phyloP scores from a whole-genome alignment of 2,329 filamentous ascomycete genomes.

The Aureobasidium sp. region DNA sequence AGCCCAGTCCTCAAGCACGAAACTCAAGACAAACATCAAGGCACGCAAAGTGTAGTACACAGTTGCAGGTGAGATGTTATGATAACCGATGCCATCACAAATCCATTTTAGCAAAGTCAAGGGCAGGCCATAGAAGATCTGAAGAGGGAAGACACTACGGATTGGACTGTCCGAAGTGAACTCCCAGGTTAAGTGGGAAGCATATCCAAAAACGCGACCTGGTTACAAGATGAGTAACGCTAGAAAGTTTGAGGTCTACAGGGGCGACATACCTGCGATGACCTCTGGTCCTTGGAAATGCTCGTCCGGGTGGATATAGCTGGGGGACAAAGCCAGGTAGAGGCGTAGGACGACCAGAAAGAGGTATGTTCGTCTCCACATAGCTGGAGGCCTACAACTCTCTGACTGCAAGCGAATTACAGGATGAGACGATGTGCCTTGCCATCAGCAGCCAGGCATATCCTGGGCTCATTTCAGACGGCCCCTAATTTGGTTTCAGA shows the following conservation, averaged over 20 bases:
- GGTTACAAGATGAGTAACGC: constrained; percentile 7
- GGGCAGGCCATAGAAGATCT: constrained; percentile 88
- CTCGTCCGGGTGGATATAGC: constrained; percentile 97
- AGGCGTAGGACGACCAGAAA: constrained; percentile 77
- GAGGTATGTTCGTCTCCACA: constrained; percentile 90
- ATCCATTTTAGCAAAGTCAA: constrained; percentile 91
- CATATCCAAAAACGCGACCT: constrained; percentile 92
- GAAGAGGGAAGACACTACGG: constrained; percentile 92
- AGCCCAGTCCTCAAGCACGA: constrained; percentile 96
- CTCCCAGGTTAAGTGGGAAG: constrained; percentile 87
- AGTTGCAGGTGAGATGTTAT: constrained; percentile 68
- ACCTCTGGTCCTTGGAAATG: constrained; percentile 98
- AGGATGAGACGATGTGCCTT: neutral
- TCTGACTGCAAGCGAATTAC: neutral
- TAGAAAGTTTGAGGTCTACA: neutral
- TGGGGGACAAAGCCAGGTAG: constrained; percentile 89
- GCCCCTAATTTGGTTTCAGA: constrained; percentile 7
- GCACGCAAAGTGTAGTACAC: constrained; percentile 85
- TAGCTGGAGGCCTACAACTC: constrained; percentile 29
- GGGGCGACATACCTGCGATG: constrained; percentile 67
- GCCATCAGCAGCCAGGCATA: neutral
- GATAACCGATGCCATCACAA: constrained; percentile 76
- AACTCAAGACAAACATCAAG: constrained; percentile 90
- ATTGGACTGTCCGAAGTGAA: constrained; percentile 84
- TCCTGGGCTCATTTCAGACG: constrained; percentile 2